Conservation (phyloP, 768 basidiomycete species). For the Mrakia gelida region DNA sequence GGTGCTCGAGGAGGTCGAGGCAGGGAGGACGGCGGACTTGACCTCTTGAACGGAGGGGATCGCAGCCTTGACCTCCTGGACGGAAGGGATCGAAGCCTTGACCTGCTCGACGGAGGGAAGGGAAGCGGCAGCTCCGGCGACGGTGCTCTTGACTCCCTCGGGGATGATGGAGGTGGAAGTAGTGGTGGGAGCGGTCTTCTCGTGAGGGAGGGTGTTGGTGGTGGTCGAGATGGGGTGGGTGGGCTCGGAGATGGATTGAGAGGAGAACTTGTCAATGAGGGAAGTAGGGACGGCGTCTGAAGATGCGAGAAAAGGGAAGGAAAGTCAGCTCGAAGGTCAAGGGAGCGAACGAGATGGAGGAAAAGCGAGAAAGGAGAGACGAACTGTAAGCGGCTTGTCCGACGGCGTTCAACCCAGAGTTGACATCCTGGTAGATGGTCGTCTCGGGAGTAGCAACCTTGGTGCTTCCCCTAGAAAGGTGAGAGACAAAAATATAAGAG, state of each 20-base stretch:
- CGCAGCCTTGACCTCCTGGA: background rate
- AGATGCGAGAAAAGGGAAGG: background rate
- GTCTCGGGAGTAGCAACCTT: slow-evolving; percentile 21
- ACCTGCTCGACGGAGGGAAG: slow-evolving; percentile 7
- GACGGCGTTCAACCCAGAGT: slow-evolving; percentile 13
- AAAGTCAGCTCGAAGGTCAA: background rate
- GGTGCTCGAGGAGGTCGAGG: background rate
- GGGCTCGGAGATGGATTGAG: background rate
- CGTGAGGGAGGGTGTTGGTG: slow-evolving; percentile 29
- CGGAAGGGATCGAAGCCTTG: background rate
- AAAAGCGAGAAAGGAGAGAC: background rate
- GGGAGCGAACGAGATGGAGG: no score
- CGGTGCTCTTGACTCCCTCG: slow-evolving; percentile 5
- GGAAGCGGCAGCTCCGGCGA: slow-evolving; percentile 1
- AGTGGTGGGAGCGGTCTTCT: background rate
- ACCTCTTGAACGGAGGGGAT: background rate
- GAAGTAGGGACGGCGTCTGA: slow-evolving; percentile 27
- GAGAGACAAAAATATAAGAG: background rate
- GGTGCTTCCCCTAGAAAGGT: slow-evolving; percentile 9
- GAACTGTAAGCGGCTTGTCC: slow-evolving; percentile 29
- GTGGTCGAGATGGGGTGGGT: slow-evolving; percentile 25
- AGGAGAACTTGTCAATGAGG: slow-evolving; percentile 20
- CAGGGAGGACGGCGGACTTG: background rate
- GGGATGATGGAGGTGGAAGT: slow-evolving; percentile 9
- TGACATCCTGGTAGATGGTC: slow-evolving; percentile 31